Evolutionary conservation across 202 grass and related monocot genomes (phyloP).

Genomic region (Cymbopogon flexuosus): DNA sequence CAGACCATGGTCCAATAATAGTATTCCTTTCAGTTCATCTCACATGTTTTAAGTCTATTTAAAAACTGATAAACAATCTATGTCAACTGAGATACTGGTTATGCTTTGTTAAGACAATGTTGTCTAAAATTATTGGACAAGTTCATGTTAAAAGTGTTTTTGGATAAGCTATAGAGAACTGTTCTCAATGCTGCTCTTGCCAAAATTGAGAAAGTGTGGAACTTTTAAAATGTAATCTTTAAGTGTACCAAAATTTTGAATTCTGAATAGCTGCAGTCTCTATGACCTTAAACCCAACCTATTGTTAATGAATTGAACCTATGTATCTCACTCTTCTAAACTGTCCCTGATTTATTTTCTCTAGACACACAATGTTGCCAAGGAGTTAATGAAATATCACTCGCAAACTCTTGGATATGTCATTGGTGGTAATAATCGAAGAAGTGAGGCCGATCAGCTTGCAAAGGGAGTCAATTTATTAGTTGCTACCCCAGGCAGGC

Average conservation of each 20-base stretch:
- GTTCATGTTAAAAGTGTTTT: not conserved
- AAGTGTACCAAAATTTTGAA: not conserved
- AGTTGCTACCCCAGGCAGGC: conserved; percentile 81
- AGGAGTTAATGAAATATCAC: conserved; percentile 88
- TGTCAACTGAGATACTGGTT: not conserved
- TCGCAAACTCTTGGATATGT: conserved; percentile 86
- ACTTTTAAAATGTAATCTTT: not conserved
- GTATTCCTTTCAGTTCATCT: not conserved
- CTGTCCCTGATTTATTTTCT: conserved; percentile 2
- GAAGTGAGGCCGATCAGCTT: conserved; percentile 76
- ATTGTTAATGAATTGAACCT: not conserved
- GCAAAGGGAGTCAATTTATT: conserved; percentile 82
- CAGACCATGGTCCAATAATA: not conserved
- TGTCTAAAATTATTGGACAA: not conserved
- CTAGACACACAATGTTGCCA: conserved; percentile 86
- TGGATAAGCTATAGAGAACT: not conserved
- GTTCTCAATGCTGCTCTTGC: not conserved
- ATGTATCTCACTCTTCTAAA: not conserved
- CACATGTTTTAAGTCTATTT: not conserved
- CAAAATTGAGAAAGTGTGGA: not conserved
- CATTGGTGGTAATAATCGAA: conserved; percentile 71
- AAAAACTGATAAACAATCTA: not conserved
- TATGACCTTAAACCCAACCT: too few species aligned
- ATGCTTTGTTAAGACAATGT: not conserved
- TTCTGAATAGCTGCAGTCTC: not conserved